phyloP scores from a whole-genome alignment of 257 asterid species.

The Plantago ovata region DNA sequence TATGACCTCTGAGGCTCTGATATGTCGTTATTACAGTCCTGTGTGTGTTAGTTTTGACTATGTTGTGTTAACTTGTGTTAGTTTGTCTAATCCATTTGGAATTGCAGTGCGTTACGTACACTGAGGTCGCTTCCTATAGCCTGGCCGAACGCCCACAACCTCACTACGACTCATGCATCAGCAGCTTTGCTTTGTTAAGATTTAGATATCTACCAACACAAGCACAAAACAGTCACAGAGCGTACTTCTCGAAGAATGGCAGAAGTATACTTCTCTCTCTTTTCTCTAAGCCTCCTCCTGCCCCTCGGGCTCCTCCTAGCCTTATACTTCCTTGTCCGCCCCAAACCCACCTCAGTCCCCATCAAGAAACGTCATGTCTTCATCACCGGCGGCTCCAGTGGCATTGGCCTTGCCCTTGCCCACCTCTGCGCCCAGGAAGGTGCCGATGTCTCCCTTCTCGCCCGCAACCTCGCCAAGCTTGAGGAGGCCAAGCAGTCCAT shows the following conservation, averaged over 20 bases:
- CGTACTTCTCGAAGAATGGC: constrained; percentile 29
- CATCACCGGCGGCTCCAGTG: constrained; percentile 98
- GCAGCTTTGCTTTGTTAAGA: too few relatives aligned
- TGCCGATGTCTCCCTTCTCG: constrained; percentile 73
- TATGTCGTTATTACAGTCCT: too few relatives aligned
- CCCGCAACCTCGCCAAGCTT: constrained; percentile 61
- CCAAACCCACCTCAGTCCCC: constrained; percentile 56
- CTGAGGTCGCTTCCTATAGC: too few relatives aligned
- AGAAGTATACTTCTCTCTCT: constrained; percentile 35
- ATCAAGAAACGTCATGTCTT: constrained; percentile 83
- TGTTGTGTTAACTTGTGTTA: too few relatives aligned
- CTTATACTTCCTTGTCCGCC: constrained; percentile 68
- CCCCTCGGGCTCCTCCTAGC: constrained; percentile 53
- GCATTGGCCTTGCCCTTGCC: constrained; percentile 91
- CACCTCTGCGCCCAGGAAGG: constrained; percentile 64
- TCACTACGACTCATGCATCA: too few relatives aligned
- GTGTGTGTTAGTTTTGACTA: too few relatives aligned
- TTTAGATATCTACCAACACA: too few relatives aligned
- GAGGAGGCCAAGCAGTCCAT: constrained; percentile 72
- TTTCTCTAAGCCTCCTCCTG: constrained; percentile 48
- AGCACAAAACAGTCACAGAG: too few relatives aligned
- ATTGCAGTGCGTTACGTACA: too few relatives aligned
- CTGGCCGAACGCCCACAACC: too few relatives aligned
- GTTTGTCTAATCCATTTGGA: too few relatives aligned
- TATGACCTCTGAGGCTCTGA: too few relatives aligned